Base-by-base conservation (phyloP, 129 eudicot species). In the Oenanthe sinensis region DNA sequence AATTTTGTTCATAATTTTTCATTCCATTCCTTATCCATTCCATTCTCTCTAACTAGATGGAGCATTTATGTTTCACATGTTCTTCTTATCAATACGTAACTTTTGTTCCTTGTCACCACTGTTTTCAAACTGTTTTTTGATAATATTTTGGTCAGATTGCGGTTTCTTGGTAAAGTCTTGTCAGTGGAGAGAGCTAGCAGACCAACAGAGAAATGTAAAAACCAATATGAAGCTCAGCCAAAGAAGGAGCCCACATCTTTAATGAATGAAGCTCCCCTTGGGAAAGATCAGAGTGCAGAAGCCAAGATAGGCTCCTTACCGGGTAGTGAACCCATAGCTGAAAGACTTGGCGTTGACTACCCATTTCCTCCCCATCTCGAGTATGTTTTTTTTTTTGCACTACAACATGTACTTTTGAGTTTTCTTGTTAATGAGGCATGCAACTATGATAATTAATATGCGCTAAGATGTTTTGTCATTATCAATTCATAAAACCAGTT, bases 331-430 rank as follows among this genome's bases (percentile, higher is more conserved):
- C 95, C 97, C 33, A 90, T 95, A 81, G 96, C 99, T 82, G 87
- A 90, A 83, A 90, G 85, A 78, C 97, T 95, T 79, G 99, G 97
- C 8, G 90, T 95, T 52, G 92, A 95, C 54, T 92, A 92, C 81
- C 99, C 97, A 4, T 95, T 95, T 80, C 97, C 99, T 79, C 97
- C 97, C 40, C 90, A 95, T 73, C 95, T 95, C 81, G 97, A 88
- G 99, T 95, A 88, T 50, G 89, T 62, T 24, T 33, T n/a, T 37
- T 79, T 43, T 75, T 11, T 72, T 33, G 68, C 68, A 60, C 68
- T 71, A 37, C 19, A 7, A 20, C 58, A 22, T 74, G 3, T 45
- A 46, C 39, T 30, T 46, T 5, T n/a, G 1, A 45, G 8, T 30
- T 49, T 20, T 69, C 17, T 49, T 70, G 42, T 60, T 79, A 37